phyloP scores from a whole-genome alignment of 768 basidiomycete species.

The Auricularia sp. region DNA sequence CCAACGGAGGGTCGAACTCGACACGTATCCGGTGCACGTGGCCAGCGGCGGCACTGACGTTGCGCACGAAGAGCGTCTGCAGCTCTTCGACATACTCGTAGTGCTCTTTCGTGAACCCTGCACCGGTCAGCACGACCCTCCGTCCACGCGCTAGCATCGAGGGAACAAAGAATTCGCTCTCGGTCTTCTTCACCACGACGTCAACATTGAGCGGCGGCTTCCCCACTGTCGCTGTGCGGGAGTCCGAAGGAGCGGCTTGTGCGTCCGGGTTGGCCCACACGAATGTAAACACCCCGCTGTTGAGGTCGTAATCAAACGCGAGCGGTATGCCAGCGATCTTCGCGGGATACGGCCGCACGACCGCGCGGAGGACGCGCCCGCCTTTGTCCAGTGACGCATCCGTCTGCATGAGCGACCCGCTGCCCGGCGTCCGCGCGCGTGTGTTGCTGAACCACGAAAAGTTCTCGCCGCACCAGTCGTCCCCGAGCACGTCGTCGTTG shows the following conservation, averaged over 20 bases:
- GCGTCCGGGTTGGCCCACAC: constrained; percentile 46
- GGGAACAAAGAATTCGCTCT: constrained; percentile 81
- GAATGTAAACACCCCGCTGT: constrained; percentile 52
- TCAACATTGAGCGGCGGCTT: constrained; percentile 30
- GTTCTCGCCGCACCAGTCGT: constrained; percentile 94
- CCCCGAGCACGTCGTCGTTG: constrained; percentile 70
- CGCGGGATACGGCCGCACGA: constrained; percentile 86
- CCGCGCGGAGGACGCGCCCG: constrained; percentile 58
- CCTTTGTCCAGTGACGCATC: constrained; percentile 74
- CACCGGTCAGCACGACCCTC: constrained; percentile 47
- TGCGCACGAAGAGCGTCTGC: constrained; percentile 68
- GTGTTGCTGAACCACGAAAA: constrained; percentile 74
- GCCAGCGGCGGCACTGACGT: constrained; percentile 31
- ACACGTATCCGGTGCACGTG: constrained; percentile 42
- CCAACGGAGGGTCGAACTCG: constrained; percentile 38
- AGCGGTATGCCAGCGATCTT: constrained; percentile 82
- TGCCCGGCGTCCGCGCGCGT: constrained; percentile 21
- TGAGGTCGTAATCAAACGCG: constrained; percentile 66
- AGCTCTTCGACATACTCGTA: constrained; percentile 50
- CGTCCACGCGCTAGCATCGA: constrained; percentile 44
- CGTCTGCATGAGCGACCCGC: constrained; percentile 34
- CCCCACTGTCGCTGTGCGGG: constrained; percentile 15
- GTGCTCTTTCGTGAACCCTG: constrained; percentile 34
- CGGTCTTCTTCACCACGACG: constrained; percentile 33
- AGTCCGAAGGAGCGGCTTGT: constrained; percentile 7